Evolutionary conservation across 2,329 filamentous ascomycete genomes (phyloP), one percentile per base, ranked within the genome.

Genomic region (Thelonectria rubi): DNA sequence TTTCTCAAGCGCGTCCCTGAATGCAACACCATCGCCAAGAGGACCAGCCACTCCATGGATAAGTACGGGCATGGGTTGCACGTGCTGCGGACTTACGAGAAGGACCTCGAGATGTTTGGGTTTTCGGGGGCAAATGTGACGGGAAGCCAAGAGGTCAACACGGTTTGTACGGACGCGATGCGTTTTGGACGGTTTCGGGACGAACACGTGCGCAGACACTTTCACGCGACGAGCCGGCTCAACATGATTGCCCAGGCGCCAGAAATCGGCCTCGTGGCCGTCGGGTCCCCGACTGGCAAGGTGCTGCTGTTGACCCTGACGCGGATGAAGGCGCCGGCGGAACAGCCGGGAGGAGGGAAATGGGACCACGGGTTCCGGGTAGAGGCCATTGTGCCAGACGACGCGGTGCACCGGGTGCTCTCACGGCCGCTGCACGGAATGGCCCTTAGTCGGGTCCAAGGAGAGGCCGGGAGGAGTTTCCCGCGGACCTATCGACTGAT

Each of bases 261-360:
- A 0, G 88, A 91, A 67, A 79, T 95, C 1, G 88, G 83, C n/a
- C 78, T 93, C 14, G 84, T 93, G 9, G 79, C 92, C 3, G 78
- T 89, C 1, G 91, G 84, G 0, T 89, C 88, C 11, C 83, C 88
- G n/a, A 84, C 83, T 49, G 91, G 91, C 0, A 82, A 87, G 9
- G 90, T 87, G 0, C 82, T 84, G 1, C 77, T 94, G 1, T 74
- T 92, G 24, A 91, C 89, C 1, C 77, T 80, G n/a, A 80, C 72
- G 50, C 74, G 73, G 64, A 75, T 70, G 72, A 72, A 60, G 63
- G 64, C 62, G 50, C 66, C 65, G 18, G 69, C 43, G 9, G 68
- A 56, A 55, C 72, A 58, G 21, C 32, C 57, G 21, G 64, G 67
- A 14, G 64, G 68, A 15, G 49, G 62, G 11, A 52, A 71, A 60